Evolutionary conservation across 2,329 filamentous ascomycete genomes (phyloP), one percentile per base, ranked within the genome.

Genomic region (Cadophora malorum): DNA sequence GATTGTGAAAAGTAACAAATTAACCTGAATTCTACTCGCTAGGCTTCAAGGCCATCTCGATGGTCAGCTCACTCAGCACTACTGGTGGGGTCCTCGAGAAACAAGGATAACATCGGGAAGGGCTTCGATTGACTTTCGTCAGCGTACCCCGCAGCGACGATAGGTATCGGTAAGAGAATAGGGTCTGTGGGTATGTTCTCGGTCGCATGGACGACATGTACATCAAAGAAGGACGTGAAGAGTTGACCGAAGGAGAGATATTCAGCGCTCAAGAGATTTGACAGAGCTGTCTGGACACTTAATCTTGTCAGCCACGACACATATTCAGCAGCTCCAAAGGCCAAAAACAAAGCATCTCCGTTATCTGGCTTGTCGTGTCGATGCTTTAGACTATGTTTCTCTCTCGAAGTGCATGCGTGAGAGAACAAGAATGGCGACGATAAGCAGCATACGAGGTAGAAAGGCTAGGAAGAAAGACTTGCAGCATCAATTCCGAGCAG

Each of bases 31-130:
- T 49, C 2, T 4, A 14, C 49, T 31, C 25, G 23, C 50, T 16
- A 55, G 52, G 8, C 28, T 9, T 33, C 14, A 12, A 33, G 21
- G 14, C 55, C 6, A 33, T 33, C 38, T 25, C 23, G 58, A 55
- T 33, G 14, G 25, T 47, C 59, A 25, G 21, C 59, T 62, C 59
- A 62, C 59, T 62, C 38, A 62, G 59, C 59, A 31, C 59, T 50
- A 62, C 19, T n/a, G 23, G 38, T 23, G 23, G 25, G 41, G 19
- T 21, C 3, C 3, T 21, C 8, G 41, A 23, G 55, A 25, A 41
- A 41, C 10, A 2, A 59, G 5, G 19, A 38, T 8, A 10, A 1
- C 7, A 8, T 2, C n/a, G 33, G 12, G 33, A 5, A 59, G 19
- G n/a, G 55, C 55, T 59, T 2, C 2, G 28, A 41, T 21, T 21